Evolutionary conservation across 1,284 basidiomycete species (phyloP).

Genomic region (Malassezia yamatoensis): DNA sequence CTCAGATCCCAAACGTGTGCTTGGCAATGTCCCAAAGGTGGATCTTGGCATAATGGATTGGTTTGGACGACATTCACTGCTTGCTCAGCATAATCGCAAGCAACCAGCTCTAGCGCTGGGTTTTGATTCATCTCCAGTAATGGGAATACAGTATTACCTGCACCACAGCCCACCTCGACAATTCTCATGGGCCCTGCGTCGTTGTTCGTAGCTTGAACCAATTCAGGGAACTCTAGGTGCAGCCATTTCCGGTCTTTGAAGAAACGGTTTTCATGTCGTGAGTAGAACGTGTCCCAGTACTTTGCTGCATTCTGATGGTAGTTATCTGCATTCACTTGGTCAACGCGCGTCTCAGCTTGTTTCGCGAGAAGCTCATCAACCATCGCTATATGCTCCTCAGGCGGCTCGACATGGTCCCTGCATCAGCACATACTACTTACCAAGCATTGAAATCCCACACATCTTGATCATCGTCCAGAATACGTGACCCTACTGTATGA

Average conservation of each 20-base stretch:
- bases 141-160: slow-evolving; percentile 89
- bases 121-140: slow-evolving; percentile 73
- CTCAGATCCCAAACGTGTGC: slow-evolving; percentile 81
- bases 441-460: slow-evolving; percentile 42
- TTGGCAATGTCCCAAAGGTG: slow-evolving; percentile 52
- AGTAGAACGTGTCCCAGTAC: slow-evolving; percentile 44
- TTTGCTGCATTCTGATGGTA: slow-evolving; percentile 30
- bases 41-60: slow-evolving; percentile 20
- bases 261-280: slow-evolving; percentile 38
- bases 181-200: slow-evolving; percentile 23
- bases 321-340: slow-evolving; percentile 23
- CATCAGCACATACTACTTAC: slow-evolving; percentile 1
- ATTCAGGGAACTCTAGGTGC: slow-evolving; percentile 42
- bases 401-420: slow-evolving; percentile 41
- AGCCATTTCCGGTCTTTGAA: slow-evolving; percentile 47
- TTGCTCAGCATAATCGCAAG: slow-evolving; percentile 81
- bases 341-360: slow-evolving; percentile 30
- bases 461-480: slow-evolving; percentile 22
- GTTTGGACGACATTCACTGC: slow-evolving; percentile 79
- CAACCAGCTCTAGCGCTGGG: slow-evolving; percentile 61
- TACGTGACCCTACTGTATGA: slow-evolving; percentile 29
- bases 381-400: slow-evolving; percentile 23
- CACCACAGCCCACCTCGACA: slow-evolving; percentile 44
- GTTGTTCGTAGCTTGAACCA: slow-evolving; percentile 26
- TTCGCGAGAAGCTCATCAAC: slow-evolving; percentile 23